Conservation (phyloP, 116 monocot genomes). For the Iris pallida region DNA sequence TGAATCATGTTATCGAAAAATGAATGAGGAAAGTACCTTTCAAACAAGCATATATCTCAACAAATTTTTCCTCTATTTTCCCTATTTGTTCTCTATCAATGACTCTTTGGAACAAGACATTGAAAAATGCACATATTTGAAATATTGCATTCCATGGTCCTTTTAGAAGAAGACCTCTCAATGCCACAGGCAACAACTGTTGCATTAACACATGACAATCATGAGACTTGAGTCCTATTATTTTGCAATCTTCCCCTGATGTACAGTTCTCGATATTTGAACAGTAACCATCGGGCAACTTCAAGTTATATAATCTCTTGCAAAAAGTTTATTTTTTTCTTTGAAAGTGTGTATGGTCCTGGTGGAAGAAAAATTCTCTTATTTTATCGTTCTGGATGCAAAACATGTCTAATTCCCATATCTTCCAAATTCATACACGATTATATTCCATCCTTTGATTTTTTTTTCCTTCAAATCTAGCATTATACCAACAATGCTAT, state of each 20-base stretch:
- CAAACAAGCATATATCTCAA: background rate
- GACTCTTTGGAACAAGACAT: too few relatives aligned
- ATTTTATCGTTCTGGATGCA: too few relatives aligned
- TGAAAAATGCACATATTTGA: background rate
- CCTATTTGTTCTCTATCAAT: too few relatives aligned
- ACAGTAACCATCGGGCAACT: background rate
- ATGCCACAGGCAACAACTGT: background rate
- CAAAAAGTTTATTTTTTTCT: background rate
- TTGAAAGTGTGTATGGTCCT: too few relatives aligned
- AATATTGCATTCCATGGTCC: background rate
- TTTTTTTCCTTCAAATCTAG: too few relatives aligned
- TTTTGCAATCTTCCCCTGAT: background rate
- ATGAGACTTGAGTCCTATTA: background rate
- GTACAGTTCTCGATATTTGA: background rate
- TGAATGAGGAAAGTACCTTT: background rate
- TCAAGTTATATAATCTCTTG: background rate
- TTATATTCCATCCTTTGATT: too few relatives aligned
- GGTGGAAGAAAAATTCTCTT: too few relatives aligned
- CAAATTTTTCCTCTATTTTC: background rate
- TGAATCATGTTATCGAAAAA: background rate
- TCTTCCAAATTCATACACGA: too few relatives aligned
- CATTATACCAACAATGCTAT: too few relatives aligned
- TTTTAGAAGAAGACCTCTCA: background rate
- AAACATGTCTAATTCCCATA: too few relatives aligned
- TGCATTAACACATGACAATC: slow-evolving; percentile 3